Base-by-base conservation (phyloP, 208 protist genomes). In the Wallacemonas rigidus region DNA sequence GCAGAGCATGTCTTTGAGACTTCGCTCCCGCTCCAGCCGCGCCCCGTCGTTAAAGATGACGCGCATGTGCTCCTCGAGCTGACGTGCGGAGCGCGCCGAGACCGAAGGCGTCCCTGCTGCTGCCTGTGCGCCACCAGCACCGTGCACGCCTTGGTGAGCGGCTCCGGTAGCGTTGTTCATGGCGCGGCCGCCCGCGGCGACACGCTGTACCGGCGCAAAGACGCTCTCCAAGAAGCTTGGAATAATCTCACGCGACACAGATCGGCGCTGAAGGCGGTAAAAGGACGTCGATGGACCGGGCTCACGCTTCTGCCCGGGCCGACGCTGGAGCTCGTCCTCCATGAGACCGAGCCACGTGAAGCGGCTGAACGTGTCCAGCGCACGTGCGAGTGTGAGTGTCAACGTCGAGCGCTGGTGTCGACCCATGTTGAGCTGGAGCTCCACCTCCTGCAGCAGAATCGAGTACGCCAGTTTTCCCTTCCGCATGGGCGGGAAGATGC, bases 341-440 rank as follows among this genome's bases (percentile, higher is more conserved):
- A 96, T 92, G 39, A 96, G 76, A 2, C 85, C 82, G 79, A 95
- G 90, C 89, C 92, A 96, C 57, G 92, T 96, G 53, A 89, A 79
- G 61, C 92, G 92, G 15, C 89, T 94, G 76, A 96, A 96, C 64
- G 69, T 64, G 76, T 96, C 86, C 44, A 96, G 65, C 8, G 92
- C 89, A 39, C 89, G 81, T 41, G 82, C 84, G 4, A 96, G 79
- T 55, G 81, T 83, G 39, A 76, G 71, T 17, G 92, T 95, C n/a
- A 96, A 71, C 38, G 82, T 88, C 17, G 79, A 65, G 12, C 87
- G 87, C 44, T 87, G 82, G 17, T 73, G 75, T 17, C 80, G 85
- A 62, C 79, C 68, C 48, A 91, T 62, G 26, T 80, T 85, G 17
- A 96, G 78, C 82, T 96, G 92, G 62, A 82, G 86, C 73, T 93